Conservation (phyloP, 305 asterid species). For the Fraxinus floribunda region DNA sequence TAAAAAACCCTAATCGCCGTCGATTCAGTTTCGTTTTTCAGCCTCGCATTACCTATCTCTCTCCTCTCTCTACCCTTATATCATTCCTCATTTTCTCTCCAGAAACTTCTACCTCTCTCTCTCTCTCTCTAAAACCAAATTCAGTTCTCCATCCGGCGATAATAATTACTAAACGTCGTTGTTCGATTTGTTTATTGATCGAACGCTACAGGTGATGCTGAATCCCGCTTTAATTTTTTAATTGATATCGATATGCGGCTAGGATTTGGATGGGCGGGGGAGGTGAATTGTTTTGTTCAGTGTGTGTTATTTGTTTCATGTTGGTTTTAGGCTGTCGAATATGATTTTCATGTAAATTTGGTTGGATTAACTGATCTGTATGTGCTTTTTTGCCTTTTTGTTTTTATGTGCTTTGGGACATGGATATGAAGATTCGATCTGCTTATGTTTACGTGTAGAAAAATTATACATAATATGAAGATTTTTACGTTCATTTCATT, state of each 20-base stretch:
- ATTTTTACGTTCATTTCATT: conserved; percentile 3
- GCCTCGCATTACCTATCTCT: conserved; percentile 56
- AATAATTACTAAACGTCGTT: conserved; percentile 26
- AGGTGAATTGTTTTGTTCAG: conserved; percentile 1
- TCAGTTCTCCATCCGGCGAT: conserved; percentile 26
- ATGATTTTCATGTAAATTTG: conserved; percentile 12
- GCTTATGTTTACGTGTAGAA: background rate
- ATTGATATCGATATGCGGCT: conserved; percentile 30
- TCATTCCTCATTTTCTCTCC: conserved; percentile 22
- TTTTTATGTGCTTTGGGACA: conserved; percentile 3
- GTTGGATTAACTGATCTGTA: conserved; percentile 27
- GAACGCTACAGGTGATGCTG: conserved; percentile 24
- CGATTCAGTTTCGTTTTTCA: conserved; percentile 51
- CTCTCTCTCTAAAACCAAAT: conserved; percentile 27
- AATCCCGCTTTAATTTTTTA: conserved; percentile 19
- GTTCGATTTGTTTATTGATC: conserved; percentile 20
- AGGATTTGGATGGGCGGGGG: conserved; percentile 34
- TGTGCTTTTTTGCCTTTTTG: conserved; percentile 3
- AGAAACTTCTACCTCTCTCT: conserved; percentile 21
- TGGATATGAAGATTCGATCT: conserved; percentile 22
- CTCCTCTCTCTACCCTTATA: conserved; percentile 18
- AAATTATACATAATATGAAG: background rate
- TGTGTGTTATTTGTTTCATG: background rate
- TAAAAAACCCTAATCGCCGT: conserved; percentile 55
- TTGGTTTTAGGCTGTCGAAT: conserved; percentile 17